Evolutionary conservation across 805 yeast genomes (phyloP).

Genomic region (Millerozyma miso): DNA sequence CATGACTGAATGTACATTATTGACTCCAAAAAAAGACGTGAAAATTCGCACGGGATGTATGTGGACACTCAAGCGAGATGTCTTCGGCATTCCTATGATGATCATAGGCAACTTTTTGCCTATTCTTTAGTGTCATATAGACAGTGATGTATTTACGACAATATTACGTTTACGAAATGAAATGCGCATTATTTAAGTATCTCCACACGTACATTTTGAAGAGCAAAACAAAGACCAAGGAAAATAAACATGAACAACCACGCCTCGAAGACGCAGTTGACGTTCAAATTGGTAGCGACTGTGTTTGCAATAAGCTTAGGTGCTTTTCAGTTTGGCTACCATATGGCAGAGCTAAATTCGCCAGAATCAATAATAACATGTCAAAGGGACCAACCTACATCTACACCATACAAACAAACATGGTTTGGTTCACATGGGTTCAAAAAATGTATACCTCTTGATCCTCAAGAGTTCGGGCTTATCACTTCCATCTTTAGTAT

Average conservation of each 20-base stretch:
- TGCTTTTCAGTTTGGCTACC: slow-evolving; percentile 88
- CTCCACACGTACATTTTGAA: not conserved
- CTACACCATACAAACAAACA: slow-evolving; percentile 27
- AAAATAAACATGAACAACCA: not conserved
- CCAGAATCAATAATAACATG: slow-evolving; percentile 74
- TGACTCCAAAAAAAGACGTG: slow-evolving; percentile 50
- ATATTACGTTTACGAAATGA: not conserved
- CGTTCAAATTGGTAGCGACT: slow-evolving; percentile 36
- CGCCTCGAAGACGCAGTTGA: slow-evolving; percentile 9
- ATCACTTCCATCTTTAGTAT: slow-evolving; percentile 76
- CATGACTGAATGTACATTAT: slow-evolving; percentile 80
- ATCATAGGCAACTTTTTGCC: slow-evolving; percentile 91
- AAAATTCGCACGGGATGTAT: slow-evolving; percentile 75
- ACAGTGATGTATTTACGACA: not conserved
- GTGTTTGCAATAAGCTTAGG: slow-evolving; percentile 66
- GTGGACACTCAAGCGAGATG: slow-evolving; percentile 93
- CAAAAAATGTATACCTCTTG: slow-evolving; percentile 54
- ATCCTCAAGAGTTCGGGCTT: slow-evolving; percentile 58
- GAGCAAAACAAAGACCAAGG: not conserved
- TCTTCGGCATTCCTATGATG: slow-evolving; percentile 97
- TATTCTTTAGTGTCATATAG: slow-evolving; percentile 36
- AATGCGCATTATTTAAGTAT: not conserved
- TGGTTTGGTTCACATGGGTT: slow-evolving; percentile 39
- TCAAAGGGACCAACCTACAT: slow-evolving; percentile 26
- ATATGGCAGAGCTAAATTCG: slow-evolving; percentile 91